A percentile compares a stretch with the other conserved stretches of the same genome.
phyloP scores from a whole-genome alignment of 345 rosid genomes.

The Moringa oleifera region DNA sequence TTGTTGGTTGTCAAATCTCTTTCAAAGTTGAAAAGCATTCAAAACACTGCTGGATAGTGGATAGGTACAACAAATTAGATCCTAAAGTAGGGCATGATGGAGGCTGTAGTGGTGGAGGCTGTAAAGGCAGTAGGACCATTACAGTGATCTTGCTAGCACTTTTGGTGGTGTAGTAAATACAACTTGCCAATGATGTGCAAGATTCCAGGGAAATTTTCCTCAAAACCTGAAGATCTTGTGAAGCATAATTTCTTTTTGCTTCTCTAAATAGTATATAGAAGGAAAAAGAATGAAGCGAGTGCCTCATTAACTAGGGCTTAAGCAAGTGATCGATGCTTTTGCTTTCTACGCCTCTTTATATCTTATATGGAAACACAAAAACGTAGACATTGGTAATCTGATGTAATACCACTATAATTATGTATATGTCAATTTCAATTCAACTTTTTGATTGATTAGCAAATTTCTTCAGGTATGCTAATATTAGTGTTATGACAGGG shows the following conservation, averaged over 20 bases:
- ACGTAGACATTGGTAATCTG: not conserved
- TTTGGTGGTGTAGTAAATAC: too few species aligned
- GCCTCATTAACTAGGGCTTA: not conserved
- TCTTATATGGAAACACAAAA: not conserved
- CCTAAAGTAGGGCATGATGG: too few species aligned
- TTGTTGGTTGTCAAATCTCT: too few species aligned
- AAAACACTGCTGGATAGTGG: too few species aligned
- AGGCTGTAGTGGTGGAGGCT: too few species aligned
- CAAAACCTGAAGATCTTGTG: not conserved
- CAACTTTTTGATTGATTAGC: not conserved
- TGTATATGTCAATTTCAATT: not conserved
- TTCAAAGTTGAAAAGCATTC: too few species aligned
- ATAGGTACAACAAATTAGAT: too few species aligned
- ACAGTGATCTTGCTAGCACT: too few species aligned
- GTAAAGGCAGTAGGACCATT: too few species aligned
- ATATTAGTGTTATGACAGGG: slow-evolving; percentile 41
- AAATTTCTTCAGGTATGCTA: slow-evolving; percentile 3
- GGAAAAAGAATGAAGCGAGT: not conserved
- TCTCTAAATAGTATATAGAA: not conserved
- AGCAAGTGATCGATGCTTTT: slow-evolving; percentile 1
- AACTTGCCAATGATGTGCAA: not conserved
- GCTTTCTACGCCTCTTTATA: not conserved
- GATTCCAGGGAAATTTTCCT: not conserved
- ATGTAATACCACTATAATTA: too few species aligned
- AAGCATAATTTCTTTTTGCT: not conserved